These are phyloP conservation scores for Saccharomycopsis oosterbeekiorum DNA, from an alignment of 805 yeast species.

Conservation along the genomic window DNA sequence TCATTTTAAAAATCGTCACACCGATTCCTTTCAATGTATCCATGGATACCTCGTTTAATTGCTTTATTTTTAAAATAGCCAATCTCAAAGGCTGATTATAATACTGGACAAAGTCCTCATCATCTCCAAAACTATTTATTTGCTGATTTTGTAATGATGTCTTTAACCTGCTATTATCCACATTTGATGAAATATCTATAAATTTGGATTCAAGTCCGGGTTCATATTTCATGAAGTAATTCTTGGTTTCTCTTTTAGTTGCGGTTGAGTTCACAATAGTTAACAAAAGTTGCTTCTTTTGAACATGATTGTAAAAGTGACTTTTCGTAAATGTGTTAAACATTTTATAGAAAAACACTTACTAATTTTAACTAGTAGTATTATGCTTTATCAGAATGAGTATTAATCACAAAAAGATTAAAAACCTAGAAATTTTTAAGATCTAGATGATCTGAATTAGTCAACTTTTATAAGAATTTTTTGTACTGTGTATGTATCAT, in stretches of 20 bases:
- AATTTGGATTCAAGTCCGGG: constrained; percentile 28
- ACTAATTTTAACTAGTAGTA: neutral
- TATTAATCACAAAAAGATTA: too few species aligned
- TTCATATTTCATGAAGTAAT: constrained; percentile 63
- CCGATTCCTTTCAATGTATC: constrained; percentile 39
- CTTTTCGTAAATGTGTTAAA: constrained; percentile 6
- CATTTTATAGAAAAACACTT: neutral
- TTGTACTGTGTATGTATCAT: neutral
- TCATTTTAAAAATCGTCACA: constrained; percentile 44
- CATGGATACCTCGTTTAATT: constrained; percentile 27
- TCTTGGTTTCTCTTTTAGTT: constrained; percentile 84
- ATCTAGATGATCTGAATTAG: neutral
- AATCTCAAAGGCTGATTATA: constrained; percentile 34
- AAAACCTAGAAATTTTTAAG: too few species aligned
- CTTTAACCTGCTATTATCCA: constrained; percentile 19
- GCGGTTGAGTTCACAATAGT: constrained; percentile 85
- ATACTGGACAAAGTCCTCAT: constrained; percentile 21
- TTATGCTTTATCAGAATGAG: neutral
- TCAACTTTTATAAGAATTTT: neutral
- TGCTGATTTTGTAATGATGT: constrained; percentile 18
- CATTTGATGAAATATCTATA: constrained; percentile 9
- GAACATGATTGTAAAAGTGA: constrained; percentile 13
- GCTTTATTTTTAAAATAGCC: constrained; percentile 46
- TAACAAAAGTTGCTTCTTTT: constrained; percentile 61
- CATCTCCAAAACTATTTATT: constrained; percentile 13